phyloP scores from a whole-genome alignment of 768 basidiomycete genomes.

The Boletus bicolor region DNA sequence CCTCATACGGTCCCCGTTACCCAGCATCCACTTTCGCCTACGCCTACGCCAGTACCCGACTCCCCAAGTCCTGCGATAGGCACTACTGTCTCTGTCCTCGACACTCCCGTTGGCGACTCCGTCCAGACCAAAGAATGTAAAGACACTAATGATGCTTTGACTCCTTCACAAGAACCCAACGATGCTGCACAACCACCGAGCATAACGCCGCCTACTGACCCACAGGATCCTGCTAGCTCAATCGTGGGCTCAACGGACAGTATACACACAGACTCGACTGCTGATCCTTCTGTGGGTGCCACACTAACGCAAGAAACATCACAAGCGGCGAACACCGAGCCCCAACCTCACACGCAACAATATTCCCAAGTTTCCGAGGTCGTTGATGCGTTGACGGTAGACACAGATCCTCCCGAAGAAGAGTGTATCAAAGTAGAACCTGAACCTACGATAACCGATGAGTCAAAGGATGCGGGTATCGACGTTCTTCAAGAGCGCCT shows the following conservation, averaged over 20 bases:
- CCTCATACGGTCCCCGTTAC: conserved; percentile 25
- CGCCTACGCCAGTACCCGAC: conserved; percentile 43
- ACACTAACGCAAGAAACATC: neutral
- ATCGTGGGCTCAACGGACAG: neutral
- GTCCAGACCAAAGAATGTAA: conserved; percentile 1
- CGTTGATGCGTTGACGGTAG: neutral
- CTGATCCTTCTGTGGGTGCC: neutral
- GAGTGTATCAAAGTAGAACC: neutral
- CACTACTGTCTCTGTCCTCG: neutral
- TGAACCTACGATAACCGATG: neutral
- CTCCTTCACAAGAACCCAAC: neutral
- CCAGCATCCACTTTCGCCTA: conserved; percentile 40
- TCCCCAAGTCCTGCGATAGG: conserved; percentile 28
- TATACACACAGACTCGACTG: neutral
- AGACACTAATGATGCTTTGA: neutral
- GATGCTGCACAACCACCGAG: neutral
- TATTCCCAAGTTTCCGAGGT: neutral
- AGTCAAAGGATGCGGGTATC: conserved; percentile 32
- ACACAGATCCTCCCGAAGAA: neutral
- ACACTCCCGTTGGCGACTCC: neutral
- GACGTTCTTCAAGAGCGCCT: conserved; percentile 65
- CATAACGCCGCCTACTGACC: neutral
- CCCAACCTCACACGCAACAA: neutral
- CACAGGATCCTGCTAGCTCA: neutral
- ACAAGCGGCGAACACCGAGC: neutral